Base-by-base conservation (phyloP, 257 asterid genomes). In the Echites panduratus region DNA sequence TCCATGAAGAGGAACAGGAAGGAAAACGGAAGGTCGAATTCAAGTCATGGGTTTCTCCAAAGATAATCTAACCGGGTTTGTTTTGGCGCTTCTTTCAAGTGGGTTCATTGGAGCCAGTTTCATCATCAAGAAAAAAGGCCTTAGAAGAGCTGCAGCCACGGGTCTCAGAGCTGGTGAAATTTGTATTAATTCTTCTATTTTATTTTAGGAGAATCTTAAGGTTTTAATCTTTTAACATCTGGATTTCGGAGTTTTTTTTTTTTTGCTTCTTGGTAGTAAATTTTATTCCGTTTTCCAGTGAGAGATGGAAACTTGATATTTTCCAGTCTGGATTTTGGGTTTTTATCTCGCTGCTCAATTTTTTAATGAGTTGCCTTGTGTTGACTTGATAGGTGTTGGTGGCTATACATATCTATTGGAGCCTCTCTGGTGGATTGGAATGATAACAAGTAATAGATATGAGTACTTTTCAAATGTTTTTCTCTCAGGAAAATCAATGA, bases 381-480 rank as follows among this genome's bases (percentile, higher is more conserved):
- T 32, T 52, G 44, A 62, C 78, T 73, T 79, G 7, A 45, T 73
- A 92, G 98, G 98, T 70, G 84, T 83, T 77, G 98, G 97, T 13
- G 94, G 98, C 2, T 83, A 85, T 85, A 56, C 98, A 4, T 92
- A 92, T 87, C 87, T 92, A 45, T 41, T 77, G 84, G 98, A 92
- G 87, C 96, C 98, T 76, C 92, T 88, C 9, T 92, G 98, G 96
- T 90, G 97, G 98, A 40, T 87, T 67, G 97, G 98, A 71, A 86
- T 92, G 94, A 77, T 85, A 77, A 84, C 98, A n/a, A 88, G 96
- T 90, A 79, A 41, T 56, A 13, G 12, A 8, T 45, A 7, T 45
- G 49, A 45, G 9, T 45, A 45, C 12, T 45, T 10, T 45, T 1
- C 9, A 9, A 7, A 45, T 41, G 0, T 0, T 8, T 11, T 45